Conservation (phyloP, 345 rosid species). For the Aethionema arabicum region DNA sequence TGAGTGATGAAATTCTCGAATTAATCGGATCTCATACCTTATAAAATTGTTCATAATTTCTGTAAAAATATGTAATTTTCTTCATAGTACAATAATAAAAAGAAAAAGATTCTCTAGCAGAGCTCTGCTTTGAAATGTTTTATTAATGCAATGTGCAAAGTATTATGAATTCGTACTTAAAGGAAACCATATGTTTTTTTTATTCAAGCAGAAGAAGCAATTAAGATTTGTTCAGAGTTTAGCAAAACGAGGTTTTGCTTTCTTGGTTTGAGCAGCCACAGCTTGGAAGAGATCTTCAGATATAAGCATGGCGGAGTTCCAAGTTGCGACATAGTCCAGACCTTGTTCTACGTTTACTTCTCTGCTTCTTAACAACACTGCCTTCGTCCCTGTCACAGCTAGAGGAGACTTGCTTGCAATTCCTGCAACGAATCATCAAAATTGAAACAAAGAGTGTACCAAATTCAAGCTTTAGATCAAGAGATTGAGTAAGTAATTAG, state of each 20-base stretch:
- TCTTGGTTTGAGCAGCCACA: slow-evolving; percentile 49
- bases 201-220: not conserved
- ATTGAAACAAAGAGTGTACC: not conserved
- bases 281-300: slow-evolving; percentile 72
- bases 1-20: slow-evolving; percentile 10
- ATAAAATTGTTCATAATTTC: not conserved
- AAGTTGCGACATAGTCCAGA: slow-evolving; percentile 77
- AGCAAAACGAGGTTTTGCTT: slow-evolving; percentile 59
- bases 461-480: not conserved
- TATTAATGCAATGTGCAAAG: no score
- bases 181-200: not conserved
- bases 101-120: no score
- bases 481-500: not conserved
- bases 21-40: not conserved
- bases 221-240: slow-evolving; percentile 48
- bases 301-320: slow-evolving; percentile 79
- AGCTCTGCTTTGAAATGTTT: no score
- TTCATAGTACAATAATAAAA: no score
- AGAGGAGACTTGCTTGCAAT: slow-evolving; percentile 75
- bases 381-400: slow-evolving; percentile 77
- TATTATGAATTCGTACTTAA: no score
- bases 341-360: slow-evolving; percentile 82
- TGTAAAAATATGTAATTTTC: not conserved
- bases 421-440: slow-evolving; percentile 37
- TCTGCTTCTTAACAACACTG: slow-evolving; percentile 62